These are phyloP conservation scores for Cladorrhinum sp. DNA, from an alignment of 2,329 filamentous ascomycete species.

Conservation along the genomic window DNA sequence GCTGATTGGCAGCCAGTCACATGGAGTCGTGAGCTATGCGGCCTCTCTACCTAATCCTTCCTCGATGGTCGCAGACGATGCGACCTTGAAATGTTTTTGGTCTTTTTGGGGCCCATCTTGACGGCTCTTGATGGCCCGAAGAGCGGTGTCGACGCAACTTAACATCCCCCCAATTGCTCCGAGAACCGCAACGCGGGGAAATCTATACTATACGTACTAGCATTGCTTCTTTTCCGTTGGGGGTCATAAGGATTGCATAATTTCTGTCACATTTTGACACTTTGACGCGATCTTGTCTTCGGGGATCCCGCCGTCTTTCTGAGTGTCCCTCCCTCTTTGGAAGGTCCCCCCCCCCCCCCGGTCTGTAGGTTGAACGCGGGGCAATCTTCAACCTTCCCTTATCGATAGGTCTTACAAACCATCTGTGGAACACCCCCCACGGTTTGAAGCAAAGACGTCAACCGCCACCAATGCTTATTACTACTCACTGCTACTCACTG, in stretches of 20 bases:
- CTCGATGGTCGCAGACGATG: background rate
- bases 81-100: background rate
- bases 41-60: background rate
- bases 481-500: no score
- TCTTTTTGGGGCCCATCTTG: background rate
- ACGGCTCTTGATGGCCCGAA: conserved; percentile 3
- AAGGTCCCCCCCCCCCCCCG: background rate
- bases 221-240: no score
- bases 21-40: conserved; percentile 12
- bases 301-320: background rate
- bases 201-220: no score
- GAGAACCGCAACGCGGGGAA: background rate
- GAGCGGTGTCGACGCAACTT: background rate
- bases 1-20: conserved; percentile 20
- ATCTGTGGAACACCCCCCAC: background rate
- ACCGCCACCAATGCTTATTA: conserved; percentile 4
- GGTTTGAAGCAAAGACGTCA: conserved; percentile 6
- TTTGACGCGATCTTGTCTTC: background rate
- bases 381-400: background rate
- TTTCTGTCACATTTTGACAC: no score
- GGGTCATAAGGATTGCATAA: background rate
- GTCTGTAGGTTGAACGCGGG: background rate
- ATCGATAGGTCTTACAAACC: background rate
- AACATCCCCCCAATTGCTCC: background rate
- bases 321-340: background rate